Conservation (phyloP, 768 basidiomycete species). For the Kwoniella mangroviensis region DNA sequence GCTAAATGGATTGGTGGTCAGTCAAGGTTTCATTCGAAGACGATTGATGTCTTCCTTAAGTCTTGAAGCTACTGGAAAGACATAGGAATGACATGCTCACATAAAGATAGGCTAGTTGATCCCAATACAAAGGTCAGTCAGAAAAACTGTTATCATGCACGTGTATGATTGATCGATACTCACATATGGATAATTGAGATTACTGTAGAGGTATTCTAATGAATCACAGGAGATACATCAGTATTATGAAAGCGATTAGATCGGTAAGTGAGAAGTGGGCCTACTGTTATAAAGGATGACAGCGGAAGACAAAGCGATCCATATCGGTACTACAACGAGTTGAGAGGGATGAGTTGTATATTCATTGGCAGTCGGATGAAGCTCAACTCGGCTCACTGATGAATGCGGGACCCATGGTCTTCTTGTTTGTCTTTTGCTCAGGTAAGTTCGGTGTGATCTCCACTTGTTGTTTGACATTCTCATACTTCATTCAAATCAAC, state of each 20-base stretch:
- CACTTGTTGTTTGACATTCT: constrained; percentile 12
- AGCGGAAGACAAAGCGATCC: constrained; percentile 82
- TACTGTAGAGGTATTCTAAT: constrained; percentile 60
- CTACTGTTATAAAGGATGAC: constrained; percentile 97
- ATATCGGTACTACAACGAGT: constrained; percentile 67
- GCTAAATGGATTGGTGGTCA: constrained; percentile 22
- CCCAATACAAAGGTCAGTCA: constrained; percentile 29
- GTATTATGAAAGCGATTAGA: not conserved
- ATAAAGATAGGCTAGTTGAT: constrained; percentile 52
- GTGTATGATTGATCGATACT: constrained; percentile 78
- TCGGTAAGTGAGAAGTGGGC: constrained; percentile 67
- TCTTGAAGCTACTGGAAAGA: no score
- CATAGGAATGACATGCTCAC: constrained; percentile 23
- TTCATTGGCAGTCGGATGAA: not conserved
- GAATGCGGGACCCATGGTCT: constrained; percentile 28
- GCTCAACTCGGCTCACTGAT: constrained; percentile 35
- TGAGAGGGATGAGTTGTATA: no score
- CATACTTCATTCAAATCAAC: not conserved
- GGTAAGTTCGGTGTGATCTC: constrained; percentile 38
- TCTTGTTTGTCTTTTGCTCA: constrained; percentile 18
- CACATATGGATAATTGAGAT: constrained; percentile 80
- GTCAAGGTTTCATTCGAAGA: not conserved
- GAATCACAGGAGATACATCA: not conserved
- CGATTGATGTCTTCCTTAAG: no score
- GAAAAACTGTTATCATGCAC: constrained; percentile 62